Conservation (phyloP, 1,284 basidiomycete species). For the Ustilago curta region DNA sequence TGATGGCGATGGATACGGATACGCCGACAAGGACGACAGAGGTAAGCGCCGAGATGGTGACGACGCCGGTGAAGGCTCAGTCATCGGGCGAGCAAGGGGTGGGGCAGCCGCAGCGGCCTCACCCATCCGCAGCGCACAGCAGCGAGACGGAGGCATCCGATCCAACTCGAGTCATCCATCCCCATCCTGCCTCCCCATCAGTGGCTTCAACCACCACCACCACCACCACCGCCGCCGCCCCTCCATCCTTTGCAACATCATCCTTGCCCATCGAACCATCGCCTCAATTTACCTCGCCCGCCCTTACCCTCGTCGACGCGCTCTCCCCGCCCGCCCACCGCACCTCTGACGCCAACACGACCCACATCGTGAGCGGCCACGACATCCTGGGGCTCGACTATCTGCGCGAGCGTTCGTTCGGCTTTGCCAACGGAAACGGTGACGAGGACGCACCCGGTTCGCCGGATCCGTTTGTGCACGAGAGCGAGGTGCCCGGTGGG, state of each 20-base stretch:
- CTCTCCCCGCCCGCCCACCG: conserved; percentile 13
- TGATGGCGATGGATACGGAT: conserved; percentile 20
- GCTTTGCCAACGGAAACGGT: conserved; percentile 9
- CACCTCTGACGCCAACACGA: conserved; percentile 22
- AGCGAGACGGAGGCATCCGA: no score
- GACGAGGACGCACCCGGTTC: conserved; percentile 35
- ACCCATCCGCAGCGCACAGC: no score
- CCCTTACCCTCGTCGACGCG: conserved; percentile 34
- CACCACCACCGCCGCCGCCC: background rate
- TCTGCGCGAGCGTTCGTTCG: background rate
- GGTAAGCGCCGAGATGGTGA: background rate
- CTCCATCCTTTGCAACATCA: background rate
- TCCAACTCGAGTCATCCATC: no score
- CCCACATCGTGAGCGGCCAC: background rate
- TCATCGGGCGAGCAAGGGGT: background rate
- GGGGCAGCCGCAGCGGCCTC: background rate
- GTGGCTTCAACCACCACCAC: no score
- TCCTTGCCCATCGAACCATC: conserved; percentile 8
- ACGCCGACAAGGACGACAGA: conserved; percentile 12
- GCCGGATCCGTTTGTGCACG: conserved; percentile 21
- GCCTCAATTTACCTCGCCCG: conserved; percentile 1
- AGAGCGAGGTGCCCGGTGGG: conserved; percentile 3
- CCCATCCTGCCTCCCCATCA: no score
- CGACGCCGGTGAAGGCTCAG: no score
- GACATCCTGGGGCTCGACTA: conserved; percentile 9